Evolutionary conservation across 257 asterid genomes (phyloP).

Genomic region (Orobanche coerulescens): DNA sequence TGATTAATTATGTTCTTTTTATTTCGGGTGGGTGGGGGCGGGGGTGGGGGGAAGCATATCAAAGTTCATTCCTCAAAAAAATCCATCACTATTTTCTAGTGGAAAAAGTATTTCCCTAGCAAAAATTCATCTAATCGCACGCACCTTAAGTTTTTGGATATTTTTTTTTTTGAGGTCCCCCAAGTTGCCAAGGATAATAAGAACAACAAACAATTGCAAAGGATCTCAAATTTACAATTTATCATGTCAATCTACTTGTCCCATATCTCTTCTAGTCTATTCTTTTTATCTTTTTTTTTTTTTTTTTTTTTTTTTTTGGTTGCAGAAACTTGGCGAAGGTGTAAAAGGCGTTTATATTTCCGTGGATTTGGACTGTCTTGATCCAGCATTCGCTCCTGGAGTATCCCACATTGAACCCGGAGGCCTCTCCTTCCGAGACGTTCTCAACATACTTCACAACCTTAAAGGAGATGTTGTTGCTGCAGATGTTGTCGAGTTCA

Average conservation of each 20-base stretch:
- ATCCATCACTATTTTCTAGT: too few relatives aligned
- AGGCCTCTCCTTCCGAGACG: slow-evolving; percentile 95
- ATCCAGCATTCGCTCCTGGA: slow-evolving; percentile 99
- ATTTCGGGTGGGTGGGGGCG: background rate
- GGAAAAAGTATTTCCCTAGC: too few relatives aligned
- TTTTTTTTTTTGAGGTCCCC: too few relatives aligned
- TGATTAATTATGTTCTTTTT: background rate
- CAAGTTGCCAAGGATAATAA: too few relatives aligned
- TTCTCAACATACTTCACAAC: slow-evolving; percentile 86
- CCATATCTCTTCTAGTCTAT: too few relatives aligned
- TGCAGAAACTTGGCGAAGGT: slow-evolving; percentile 95
- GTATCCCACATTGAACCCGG: slow-evolving; percentile 99
- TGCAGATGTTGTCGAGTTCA: slow-evolving; percentile 97
- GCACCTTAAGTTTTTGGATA: too few relatives aligned
- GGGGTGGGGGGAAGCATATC: too few relatives aligned
- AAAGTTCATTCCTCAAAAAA: too few relatives aligned
- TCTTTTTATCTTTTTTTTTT: background rate
- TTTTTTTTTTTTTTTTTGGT: background rate
- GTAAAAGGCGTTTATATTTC: slow-evolving; percentile 94
- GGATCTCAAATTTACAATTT: background rate
- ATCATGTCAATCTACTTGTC: background rate
- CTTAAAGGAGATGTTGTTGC: slow-evolving; percentile 84
- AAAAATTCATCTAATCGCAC: too few relatives aligned
- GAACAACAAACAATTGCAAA: background rate
- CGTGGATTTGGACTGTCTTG: slow-evolving; percentile 79